Base-by-base conservation (phyloP, 2,329 filamentous ascomycete genomes). In the Chaetomium globosum region DNA sequence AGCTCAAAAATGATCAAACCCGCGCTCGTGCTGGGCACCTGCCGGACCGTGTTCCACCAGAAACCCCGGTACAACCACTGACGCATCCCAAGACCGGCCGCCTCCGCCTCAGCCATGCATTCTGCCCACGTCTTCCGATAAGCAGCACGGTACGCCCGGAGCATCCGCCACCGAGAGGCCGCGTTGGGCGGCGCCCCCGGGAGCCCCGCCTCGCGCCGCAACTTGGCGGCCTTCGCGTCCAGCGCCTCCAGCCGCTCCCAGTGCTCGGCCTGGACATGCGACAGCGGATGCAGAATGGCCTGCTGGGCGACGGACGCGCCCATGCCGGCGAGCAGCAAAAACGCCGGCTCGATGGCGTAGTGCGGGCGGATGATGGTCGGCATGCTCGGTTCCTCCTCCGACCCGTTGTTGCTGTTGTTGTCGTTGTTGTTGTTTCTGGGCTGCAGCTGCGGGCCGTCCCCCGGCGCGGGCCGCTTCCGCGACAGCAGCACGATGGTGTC, bases 1-100 rank as follows among this genome's bases (percentile, higher is more conserved):
- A 93, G 74, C 77, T 93, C 90, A 74, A 93, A 93, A 23, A 92
- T 90, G 70, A 93, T 91, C 65, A 93, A 74, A 0, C 89, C 90
- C 0, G 90, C 90, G 66, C 87, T 90, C 1, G 90, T 93, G 73
- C 89, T 91, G 0, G 90, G 90, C 1, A 91, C 88, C 76, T 92
- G 89, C 5, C 88, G 81, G 60, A 92, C 83, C 0, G 90, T 90
- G 61, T 84, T 88, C 83, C 85, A 85, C 82, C 89, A 87, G 74
- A 93, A 92, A 13, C 87, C 89, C 5, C 85, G 81, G 73, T 90
- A 93, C 6, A 93, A 76, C 84, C 89, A 93, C 16, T 78, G 80
- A 26, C 81, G 74, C 75, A 89, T 80, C 0, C 84, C 82, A 19
- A 84, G 81, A 0, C 85, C 83, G 60, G 88, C 83, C 0, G 78